Conservation (phyloP, 2,329 filamentous ascomycete genomes). For the Pseudocercospora fuligena region DNA sequence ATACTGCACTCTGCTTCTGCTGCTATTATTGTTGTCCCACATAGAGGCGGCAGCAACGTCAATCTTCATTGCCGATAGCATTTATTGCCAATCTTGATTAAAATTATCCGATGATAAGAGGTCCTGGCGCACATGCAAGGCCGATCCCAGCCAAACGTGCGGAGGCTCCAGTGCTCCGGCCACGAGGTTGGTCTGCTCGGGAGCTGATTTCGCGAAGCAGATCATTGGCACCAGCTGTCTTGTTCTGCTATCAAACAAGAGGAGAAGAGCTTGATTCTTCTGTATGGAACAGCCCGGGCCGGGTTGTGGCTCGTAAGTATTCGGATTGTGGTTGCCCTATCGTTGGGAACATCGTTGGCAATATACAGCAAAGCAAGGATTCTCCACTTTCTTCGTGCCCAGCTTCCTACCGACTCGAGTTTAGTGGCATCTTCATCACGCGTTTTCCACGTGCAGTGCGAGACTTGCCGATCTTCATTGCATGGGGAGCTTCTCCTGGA, state of each 20-base stretch:
- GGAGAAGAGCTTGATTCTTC: background rate
- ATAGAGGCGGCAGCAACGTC: background rate
- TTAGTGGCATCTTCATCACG: background rate
- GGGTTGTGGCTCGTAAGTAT: background rate
- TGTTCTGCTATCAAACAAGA: background rate
- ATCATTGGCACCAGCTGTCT: background rate
- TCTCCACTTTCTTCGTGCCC: slow-evolving; percentile 6
- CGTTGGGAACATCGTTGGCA: background rate
- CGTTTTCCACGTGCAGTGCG: background rate
- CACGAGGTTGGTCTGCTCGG: background rate
- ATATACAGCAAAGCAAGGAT: slow-evolving; percentile 1
- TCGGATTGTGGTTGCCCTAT: background rate
- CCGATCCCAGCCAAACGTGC: slow-evolving; percentile 1
- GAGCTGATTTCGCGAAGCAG: background rate
- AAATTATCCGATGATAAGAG: background rate
- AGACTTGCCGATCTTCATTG: background rate
- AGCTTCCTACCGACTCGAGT: background rate
- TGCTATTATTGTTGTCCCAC: background rate
- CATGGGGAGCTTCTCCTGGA: slow-evolving; percentile 4
- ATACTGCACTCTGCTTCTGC: background rate
- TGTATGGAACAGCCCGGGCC: background rate
- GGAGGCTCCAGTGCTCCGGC: slow-evolving; percentile 7
- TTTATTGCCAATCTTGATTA: slow-evolving; percentile 9
- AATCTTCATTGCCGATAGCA: background rate
- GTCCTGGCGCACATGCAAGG: background rate